Percentiles rank a stretch among this genome's conserved stretches.
phyloP scores from a whole-genome alignment of 768 basidiomycete genomes.

The Trichaptum fuscoviolaceum region DNA sequence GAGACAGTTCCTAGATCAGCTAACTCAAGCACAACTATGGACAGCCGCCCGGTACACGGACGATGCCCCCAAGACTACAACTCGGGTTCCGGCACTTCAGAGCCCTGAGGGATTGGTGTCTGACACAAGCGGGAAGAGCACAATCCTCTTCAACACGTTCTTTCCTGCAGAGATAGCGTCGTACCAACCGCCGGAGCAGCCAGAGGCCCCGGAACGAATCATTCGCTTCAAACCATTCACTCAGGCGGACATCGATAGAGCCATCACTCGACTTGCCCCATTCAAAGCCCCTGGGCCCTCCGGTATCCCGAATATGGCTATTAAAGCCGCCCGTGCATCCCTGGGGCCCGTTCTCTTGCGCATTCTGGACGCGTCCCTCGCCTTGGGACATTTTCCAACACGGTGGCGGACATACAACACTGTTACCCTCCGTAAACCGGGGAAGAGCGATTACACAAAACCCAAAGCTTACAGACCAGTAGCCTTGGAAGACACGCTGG shows the following conservation, averaged over 20 bases:
- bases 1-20: slow-evolving; percentile 19
- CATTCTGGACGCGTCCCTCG: slow-evolving; percentile 26
- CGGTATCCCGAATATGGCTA: slow-evolving; percentile 25
- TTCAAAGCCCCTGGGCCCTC: no score
- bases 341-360: slow-evolving; percentile 22
- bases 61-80: slow-evolving; percentile 10
- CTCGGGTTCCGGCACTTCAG: slow-evolving; percentile 17
- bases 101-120: not conserved
- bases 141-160: not conserved
- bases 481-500: slow-evolving; percentile 26
- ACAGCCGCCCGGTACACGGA: slow-evolving; percentile 11
- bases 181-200: not conserved
- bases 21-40: slow-evolving; percentile 15
- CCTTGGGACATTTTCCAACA: slow-evolving; percentile 22
- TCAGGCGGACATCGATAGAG: not conserved
- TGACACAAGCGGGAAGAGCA: not conserved
- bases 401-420: slow-evolving; percentile 26
- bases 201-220: not conserved
- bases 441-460: slow-evolving; percentile 19
- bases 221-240: not conserved
- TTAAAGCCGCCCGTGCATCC: slow-evolving; percentile 20
- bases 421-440: slow-evolving; percentile 30
- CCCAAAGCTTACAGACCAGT: slow-evolving; percentile 34
- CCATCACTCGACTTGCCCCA: not conserved
- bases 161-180: not conserved